phyloP scores from a whole-genome alignment of 2,329 filamentous ascomycete species.

The Monosporascus sp. region DNA sequence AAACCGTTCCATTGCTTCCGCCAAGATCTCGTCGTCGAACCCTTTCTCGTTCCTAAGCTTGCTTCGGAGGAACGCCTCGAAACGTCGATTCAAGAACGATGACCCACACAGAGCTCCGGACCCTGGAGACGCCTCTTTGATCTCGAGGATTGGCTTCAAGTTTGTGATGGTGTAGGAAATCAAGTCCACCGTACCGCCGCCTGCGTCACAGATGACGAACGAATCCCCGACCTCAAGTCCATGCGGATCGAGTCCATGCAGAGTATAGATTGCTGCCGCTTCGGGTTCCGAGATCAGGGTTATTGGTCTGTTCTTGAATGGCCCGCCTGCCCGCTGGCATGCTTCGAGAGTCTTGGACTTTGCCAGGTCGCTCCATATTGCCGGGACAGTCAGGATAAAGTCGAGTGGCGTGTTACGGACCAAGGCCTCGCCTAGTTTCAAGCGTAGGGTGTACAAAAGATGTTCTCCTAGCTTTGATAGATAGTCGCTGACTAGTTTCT shows the following conservation, averaged over 20 bases:
- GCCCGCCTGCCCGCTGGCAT: constrained; percentile 31
- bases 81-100: constrained; percentile 38
- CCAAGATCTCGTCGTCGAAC: constrained; percentile 36
- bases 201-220: constrained; percentile 49
- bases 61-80: constrained; percentile 39
- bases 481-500: constrained; percentile 41
- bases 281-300: constrained; percentile 47
- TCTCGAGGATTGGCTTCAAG: constrained; percentile 36
- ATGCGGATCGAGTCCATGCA: constrained; percentile 37
- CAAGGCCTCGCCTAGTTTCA: constrained; percentile 35
- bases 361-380: constrained; percentile 52
- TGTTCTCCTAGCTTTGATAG: constrained; percentile 43
- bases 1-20: constrained; percentile 37
- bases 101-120: constrained; percentile 46
- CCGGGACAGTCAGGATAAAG: constrained; percentile 52
- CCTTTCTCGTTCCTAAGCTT: constrained; percentile 38
- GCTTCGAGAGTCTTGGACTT: constrained; percentile 45
- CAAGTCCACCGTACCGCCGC: constrained; percentile 34
- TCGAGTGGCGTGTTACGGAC: constrained; percentile 41
- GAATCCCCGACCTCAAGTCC: constrained; percentile 38
- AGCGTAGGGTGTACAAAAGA: constrained; percentile 38
- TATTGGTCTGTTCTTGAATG: constrained; percentile 29
- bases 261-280: constrained; percentile 44
- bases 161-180: constrained; percentile 38
- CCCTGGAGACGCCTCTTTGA: constrained; percentile 44